Percentiles rank a stretch among this genome's conserved stretches.
Evolutionary conservation across 2,329 filamentous ascomycete species (phyloP).

Genomic region (Aotearoamyces nothofagi): DNA sequence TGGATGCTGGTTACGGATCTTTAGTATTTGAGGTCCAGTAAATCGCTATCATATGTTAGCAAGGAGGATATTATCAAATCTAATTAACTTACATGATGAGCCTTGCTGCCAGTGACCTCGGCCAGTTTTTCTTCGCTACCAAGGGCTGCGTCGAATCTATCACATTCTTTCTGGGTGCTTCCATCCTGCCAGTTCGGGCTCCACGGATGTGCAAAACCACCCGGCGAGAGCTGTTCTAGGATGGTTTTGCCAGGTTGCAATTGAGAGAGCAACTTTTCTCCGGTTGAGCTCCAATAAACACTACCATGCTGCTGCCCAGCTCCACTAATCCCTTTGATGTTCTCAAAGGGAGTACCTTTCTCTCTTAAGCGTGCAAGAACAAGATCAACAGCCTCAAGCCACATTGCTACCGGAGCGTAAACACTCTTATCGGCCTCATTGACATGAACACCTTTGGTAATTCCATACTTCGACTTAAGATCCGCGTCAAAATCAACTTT

Average conservation of each 20-base stretch:
- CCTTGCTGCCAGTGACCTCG: conserved; percentile 72
- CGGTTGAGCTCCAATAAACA: conserved; percentile 73
- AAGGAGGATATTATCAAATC: background rate
- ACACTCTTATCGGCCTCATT: conserved; percentile 78
- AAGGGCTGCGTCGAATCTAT: conserved; percentile 65
- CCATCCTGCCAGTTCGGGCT: conserved; percentile 98
- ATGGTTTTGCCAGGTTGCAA: conserved; percentile 48
- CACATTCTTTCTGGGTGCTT: conserved; percentile 84
- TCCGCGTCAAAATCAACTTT: conserved; percentile 95
- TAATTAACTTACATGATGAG: conserved; percentile 64
- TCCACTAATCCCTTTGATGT: conserved; percentile 71
- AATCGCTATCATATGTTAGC: conserved; percentile 48
- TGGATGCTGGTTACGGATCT: conserved; percentile 68
- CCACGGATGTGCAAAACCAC: conserved; percentile 68
- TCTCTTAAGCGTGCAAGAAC: conserved; percentile 60
- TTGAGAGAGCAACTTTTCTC: conserved; percentile 44
- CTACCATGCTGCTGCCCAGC: conserved; percentile 97
- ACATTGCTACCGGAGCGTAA: conserved; percentile 84
- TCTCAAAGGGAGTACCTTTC: conserved; percentile 55
- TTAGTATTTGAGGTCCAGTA: conserved; percentile 91
- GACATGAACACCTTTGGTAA: conserved; percentile 76
- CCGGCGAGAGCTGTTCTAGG: conserved; percentile 50
- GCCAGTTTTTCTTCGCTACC: conserved; percentile 57
- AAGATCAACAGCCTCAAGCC: conserved; percentile 82
- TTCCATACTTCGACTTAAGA: conserved; percentile 58